Conservation (phyloP, 768 basidiomycete species). For the Chalciporus pseudorubinellus region DNA sequence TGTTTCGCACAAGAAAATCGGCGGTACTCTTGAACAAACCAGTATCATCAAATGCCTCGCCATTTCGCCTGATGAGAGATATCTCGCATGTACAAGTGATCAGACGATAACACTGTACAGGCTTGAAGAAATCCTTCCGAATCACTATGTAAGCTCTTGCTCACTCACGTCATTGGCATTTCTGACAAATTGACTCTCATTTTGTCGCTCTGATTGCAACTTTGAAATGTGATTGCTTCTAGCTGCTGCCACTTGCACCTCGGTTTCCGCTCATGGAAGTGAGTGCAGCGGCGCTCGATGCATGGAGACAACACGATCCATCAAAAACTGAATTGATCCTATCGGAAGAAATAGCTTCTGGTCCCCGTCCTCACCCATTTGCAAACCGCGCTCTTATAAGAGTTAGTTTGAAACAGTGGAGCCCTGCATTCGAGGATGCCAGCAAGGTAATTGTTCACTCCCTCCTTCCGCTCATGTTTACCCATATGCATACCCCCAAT, state of each 20-base stretch:
- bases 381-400: conserved; percentile 7
- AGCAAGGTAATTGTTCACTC: neutral
- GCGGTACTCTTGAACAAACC: neutral
- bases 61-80: neutral
- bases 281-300: neutral
- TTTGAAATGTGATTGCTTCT: neutral
- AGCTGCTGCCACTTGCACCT: neutral
- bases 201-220: too few relatives aligned
- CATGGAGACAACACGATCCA: conserved; percentile 1
- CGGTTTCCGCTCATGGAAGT: conserved; percentile 4
- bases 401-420: neutral
- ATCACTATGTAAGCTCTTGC: conserved; percentile 1
- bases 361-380: neutral
- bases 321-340: neutral
- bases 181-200: too few relatives aligned
- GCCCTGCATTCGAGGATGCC: neutral
- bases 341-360: neutral
- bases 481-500: too few relatives aligned
- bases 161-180: neutral
- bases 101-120: neutral
- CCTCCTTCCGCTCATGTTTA: too few relatives aligned
- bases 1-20: neutral
- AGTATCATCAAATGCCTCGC: neutral
- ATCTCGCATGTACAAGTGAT: conserved; percentile 2
- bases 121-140: conserved; percentile 1